Conservation (phyloP, 495 filamentous ascomycete species). For the Neurospora sublineolata region DNA sequence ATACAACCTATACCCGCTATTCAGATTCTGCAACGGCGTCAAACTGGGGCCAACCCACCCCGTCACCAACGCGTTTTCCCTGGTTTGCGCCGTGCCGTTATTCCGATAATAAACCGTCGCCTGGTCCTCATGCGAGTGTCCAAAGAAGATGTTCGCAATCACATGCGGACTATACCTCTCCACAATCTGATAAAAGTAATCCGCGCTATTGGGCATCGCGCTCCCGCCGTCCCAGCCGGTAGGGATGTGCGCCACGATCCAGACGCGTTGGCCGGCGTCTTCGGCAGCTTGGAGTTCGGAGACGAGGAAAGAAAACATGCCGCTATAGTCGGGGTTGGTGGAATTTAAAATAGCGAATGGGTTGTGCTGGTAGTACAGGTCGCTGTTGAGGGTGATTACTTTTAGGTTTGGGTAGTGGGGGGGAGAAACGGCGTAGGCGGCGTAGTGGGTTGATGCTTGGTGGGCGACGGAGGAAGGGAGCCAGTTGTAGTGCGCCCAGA, state of each 20-base stretch:
- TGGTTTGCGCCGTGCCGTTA: constrained; percentile 31
- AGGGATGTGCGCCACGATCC: constrained; percentile 45
- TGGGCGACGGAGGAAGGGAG: constrained; percentile 28
- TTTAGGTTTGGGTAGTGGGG: constrained; percentile 28
- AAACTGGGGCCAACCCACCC: constrained; percentile 44
- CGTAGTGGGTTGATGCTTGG: constrained; percentile 38
- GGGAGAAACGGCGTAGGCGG: constrained; percentile 40
- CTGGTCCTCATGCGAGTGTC: constrained; percentile 44
- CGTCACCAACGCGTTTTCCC: constrained; percentile 17
- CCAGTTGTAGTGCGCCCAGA: constrained; percentile 44
- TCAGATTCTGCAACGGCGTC: constrained; percentile 43
- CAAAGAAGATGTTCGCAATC: constrained; percentile 45
- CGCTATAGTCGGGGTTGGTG: constrained; percentile 38
- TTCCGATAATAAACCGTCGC: constrained; percentile 38
- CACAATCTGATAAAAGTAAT: constrained; percentile 46
- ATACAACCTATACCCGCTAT: constrained; percentile 44
- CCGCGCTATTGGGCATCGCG: constrained; percentile 37
- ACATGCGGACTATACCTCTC: constrained; percentile 45
- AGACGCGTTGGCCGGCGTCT: constrained; percentile 39
- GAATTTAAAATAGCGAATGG: constrained; percentile 37
- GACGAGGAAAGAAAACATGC: constrained; percentile 40
- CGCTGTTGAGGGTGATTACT: constrained; percentile 43
- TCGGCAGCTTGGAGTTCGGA: constrained; percentile 42
- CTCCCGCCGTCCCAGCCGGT: constrained; percentile 42
- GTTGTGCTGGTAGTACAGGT: constrained; percentile 42